Evolutionary conservation across 306 rosid genomes (phyloP).

Genomic region (Prunus fruticosa): DNA sequence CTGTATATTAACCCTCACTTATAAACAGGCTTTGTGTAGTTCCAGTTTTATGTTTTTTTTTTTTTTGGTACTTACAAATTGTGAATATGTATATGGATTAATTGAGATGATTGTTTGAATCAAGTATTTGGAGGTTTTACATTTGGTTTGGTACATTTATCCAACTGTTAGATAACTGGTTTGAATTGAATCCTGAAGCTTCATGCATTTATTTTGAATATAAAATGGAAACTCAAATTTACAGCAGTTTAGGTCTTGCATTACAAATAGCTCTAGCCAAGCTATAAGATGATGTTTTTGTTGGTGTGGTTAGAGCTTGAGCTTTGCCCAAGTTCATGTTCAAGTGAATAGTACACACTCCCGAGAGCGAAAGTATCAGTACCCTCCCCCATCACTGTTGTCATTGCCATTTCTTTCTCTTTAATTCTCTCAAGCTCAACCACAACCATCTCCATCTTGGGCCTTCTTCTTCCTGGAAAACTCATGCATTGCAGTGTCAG

Average conservation of each 20-base stretch:
- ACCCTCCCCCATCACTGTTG: constrained; percentile 51
- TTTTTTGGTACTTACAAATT: no score
- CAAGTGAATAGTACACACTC: constrained; percentile 40
- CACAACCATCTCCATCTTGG: constrained; percentile 39
- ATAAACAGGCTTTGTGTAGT: no score
- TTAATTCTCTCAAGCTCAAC: constrained; percentile 38
- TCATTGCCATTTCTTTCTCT: constrained; percentile 46
- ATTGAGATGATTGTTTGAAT: no score
- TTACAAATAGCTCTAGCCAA: neutral
- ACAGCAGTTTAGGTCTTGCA: constrained; percentile 5
- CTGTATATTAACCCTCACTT: no score
- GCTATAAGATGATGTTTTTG: constrained; percentile 11
- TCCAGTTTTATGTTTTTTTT: no score
- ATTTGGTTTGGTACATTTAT: no score
- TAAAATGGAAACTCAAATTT: neutral
- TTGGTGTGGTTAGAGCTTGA: constrained; percentile 22
- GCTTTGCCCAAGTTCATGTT: constrained; percentile 24
- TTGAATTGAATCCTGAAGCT: no score
- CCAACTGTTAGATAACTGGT: no score
- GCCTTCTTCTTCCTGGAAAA: constrained; percentile 38
- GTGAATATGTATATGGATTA: no score
- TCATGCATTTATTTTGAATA: no score
- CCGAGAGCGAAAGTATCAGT: constrained; percentile 36
- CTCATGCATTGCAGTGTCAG: constrained; percentile 43
- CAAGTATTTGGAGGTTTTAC: no score